A percentile compares a stretch with the other conserved stretches of the same genome.
Conservation (phyloP, 208 protist genomes). For the Vickermania spadyakhi region DNA sequence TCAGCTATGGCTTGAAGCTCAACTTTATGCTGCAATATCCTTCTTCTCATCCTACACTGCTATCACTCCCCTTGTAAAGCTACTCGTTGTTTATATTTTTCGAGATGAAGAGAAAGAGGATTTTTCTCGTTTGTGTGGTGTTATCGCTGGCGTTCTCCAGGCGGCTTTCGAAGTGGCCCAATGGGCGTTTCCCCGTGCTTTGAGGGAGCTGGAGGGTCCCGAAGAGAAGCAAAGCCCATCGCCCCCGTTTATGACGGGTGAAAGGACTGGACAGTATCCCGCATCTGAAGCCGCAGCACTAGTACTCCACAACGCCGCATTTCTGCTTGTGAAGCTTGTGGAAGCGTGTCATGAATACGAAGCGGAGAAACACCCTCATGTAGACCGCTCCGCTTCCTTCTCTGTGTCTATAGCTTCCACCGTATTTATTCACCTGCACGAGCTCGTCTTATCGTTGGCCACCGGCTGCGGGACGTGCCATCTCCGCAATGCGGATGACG, state of each 20-base stretch:
- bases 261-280: background rate
- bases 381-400: background rate
- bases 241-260: background rate
- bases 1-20: background rate
- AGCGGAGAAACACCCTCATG: too few relatives aligned
- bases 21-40: slow-evolving; percentile 8
- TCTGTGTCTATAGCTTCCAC: slow-evolving; percentile 1
- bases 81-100: slow-evolving; percentile 25
- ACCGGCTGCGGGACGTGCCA: slow-evolving; percentile 19
- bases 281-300: background rate
- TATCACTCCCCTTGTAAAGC: slow-evolving; percentile 4
- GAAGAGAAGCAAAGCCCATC: background rate
- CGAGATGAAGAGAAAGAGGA: slow-evolving; percentile 7
- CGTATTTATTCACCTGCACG: slow-evolving; percentile 40
- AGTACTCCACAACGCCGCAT: slow-evolving; percentile 1
- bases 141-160: slow-evolving; percentile 54
- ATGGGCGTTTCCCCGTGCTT: slow-evolving; percentile 7
- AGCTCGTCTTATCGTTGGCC: slow-evolving; percentile 52
- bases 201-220: background rate
- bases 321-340: slow-evolving; percentile 9
- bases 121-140: slow-evolving; percentile 19
- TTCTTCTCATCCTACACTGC: slow-evolving; percentile 2
- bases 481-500: slow-evolving; percentile 11
- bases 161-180: slow-evolving; percentile 29
- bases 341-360: slow-evolving; percentile 3